phyloP scores from a whole-genome alignment of 2,329 filamentous ascomycete species.

The Fonsecaea pedrosoi region DNA sequence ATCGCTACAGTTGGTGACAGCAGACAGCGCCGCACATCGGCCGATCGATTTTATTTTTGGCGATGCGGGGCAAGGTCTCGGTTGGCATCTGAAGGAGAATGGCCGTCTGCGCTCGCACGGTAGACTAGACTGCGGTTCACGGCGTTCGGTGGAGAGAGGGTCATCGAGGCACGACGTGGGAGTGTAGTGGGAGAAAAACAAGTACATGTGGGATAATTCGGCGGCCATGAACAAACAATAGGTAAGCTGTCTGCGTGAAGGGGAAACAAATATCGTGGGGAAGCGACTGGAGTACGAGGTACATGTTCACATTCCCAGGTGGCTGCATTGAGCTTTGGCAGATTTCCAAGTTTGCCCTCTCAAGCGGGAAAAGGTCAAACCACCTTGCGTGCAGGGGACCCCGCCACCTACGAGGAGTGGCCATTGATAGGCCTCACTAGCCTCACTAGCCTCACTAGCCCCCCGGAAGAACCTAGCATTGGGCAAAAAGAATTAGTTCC shows the following conservation, averaged over 20 bases:
- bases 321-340: background rate
- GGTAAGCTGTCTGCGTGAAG: background rate
- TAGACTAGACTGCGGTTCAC: background rate
- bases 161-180: background rate
- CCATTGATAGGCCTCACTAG: background rate
- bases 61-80: constrained; percentile 9
- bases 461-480: background rate
- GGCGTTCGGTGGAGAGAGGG: background rate
- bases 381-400: background rate
- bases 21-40: background rate
- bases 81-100: background rate
- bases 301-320: background rate
- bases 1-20: background rate
- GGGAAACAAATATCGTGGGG: background rate
- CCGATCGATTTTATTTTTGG: constrained; percentile 13
- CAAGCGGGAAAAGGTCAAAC: background rate
- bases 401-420: background rate
- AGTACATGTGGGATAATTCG: background rate
- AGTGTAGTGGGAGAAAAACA: too few relatives aligned
- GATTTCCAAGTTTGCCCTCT: background rate
- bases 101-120: constrained; percentile 1
- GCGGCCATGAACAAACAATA: background rate
- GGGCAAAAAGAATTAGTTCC: background rate
- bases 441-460: constrained; percentile 1
- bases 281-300: background rate